A percentile compares a stretch with the other conserved stretches of the same genome.
phyloP scores from a whole-genome alignment of 1,284 basidiomycete species.

The Apiotrichum mycotoxinovorans region DNA sequence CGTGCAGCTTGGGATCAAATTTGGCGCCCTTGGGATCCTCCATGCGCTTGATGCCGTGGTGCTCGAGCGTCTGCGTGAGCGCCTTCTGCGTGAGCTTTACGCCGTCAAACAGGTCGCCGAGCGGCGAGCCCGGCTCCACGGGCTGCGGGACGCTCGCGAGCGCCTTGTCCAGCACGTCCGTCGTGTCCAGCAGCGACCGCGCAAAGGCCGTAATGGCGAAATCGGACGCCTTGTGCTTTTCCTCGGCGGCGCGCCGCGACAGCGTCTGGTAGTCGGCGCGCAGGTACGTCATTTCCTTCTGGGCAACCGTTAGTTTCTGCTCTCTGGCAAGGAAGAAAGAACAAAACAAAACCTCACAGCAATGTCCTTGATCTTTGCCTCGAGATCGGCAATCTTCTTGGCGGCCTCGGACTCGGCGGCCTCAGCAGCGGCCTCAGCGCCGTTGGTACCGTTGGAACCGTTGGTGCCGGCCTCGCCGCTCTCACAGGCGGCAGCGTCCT shows the following conservation, averaged over 20 bases:
- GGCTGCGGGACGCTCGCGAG: conserved; percentile 70
- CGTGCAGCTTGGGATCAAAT: conserved; percentile 93
- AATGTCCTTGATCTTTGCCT: conserved; percentile 22
- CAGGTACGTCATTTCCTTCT: conserved; percentile 68
- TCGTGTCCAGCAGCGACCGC: conserved; percentile 78
- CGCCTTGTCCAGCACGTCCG: conserved; percentile 86
- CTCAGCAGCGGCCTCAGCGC: no score
- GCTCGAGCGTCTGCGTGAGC: conserved; percentile 82
- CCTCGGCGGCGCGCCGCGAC: conserved; percentile 81
- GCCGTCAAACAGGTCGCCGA: conserved; percentile 73
- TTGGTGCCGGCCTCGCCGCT: no score
- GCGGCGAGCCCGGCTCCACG: conserved; percentile 52
- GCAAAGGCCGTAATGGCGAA: conserved; percentile 92
- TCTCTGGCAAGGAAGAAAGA: background rate
- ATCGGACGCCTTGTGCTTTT: conserved; percentile 87
- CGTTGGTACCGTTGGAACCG: no score
- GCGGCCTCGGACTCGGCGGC: conserved; percentile 1
- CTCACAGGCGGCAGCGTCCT: no score
- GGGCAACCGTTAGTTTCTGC: conserved; percentile 55
- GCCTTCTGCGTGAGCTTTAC: conserved; percentile 89
- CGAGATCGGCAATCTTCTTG: conserved; percentile 24
- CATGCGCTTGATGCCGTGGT: conserved; percentile 88
- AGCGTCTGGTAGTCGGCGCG: conserved; percentile 95
- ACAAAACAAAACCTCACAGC: conserved; percentile 11
- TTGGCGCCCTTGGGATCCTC: conserved; percentile 64